A percentile compares a stretch with the other conserved stretches of the same genome.
Conservation (phyloP, 1,139 yeast genomes). For the Trichomonascaceae sp. region DNA sequence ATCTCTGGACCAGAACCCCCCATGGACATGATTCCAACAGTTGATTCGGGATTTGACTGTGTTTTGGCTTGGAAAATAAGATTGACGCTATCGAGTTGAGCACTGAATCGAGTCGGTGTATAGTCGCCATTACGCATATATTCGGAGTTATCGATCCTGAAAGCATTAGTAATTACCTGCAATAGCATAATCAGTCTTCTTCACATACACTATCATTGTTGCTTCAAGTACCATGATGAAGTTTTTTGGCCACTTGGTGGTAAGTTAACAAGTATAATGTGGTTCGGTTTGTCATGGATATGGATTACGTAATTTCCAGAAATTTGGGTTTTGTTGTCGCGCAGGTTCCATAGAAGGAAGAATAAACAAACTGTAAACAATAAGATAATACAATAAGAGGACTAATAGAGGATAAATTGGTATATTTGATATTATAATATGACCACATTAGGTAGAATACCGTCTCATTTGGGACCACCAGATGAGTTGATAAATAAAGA, state of each 20-base stretch:
- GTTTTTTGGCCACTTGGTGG: conserved; percentile 1
- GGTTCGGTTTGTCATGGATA: background rate
- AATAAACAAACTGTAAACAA: background rate
- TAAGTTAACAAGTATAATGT: background rate
- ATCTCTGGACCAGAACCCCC: conserved; percentile 83
- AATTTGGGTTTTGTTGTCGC: background rate
- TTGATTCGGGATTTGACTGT: conserved; percentile 85
- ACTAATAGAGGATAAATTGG: background rate
- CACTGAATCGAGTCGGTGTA: conserved; percentile 81
- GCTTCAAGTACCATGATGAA: conserved; percentile 83
- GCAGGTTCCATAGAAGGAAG: background rate
- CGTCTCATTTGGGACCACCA: background rate
- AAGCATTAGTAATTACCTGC: background rate
- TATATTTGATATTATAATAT: background rate
- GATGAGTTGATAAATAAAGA: background rate
- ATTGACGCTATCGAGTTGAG: conserved; percentile 91
- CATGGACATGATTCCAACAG: conserved; percentile 84
- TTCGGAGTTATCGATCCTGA: conserved; percentile 80
- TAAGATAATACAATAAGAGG: background rate
- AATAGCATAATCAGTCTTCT: background rate
- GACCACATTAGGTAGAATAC: background rate
- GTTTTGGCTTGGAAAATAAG: conserved; percentile 80
- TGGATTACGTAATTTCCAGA: background rate
- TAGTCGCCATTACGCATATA: conserved; percentile 95
- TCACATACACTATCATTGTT: conserved; percentile 70